Evolutionary conservation across 352 stramenopile genomes (phyloP), one percentile per base, ranked within the genome.

Genomic region (Pythium folliculosum): DNA sequence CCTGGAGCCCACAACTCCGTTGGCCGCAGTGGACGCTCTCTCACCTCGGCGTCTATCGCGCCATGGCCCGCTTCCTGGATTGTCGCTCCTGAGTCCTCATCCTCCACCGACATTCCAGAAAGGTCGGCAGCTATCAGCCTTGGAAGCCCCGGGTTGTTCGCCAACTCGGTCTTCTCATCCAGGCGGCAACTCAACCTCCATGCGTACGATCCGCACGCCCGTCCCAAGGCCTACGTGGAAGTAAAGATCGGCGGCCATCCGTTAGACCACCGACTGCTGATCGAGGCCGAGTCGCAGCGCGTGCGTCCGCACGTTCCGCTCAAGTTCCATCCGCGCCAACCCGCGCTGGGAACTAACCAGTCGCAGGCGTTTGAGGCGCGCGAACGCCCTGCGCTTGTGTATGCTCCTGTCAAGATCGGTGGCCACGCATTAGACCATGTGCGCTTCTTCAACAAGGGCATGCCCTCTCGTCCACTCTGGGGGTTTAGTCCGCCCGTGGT

Each of bases 381-480:
- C 2, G 74, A 76, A 25, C 77, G 72, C 8, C 68, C 82, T 27
- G 71, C 77, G 47, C 70, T 90, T 14, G 75, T 77, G 32, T 90
- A 90, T 49, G 76, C 82, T 21, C 71, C 77, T 1, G 80, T 88
- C 54, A 94, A 94, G 67, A 94, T 94, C 58, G 83, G 84, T 22
- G 86, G 86, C 43, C 86, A 94, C 54, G 70, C 80, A 17, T 70
- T 92, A 59, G 86, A 95, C 64, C 86, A 94, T 71, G 77, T 94
- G 56, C 82, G 77, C 32, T 91, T 90, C 54, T 69, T 82, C 22
- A 74, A 86, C 71, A 78, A 81, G 17, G 82, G 86, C 0, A 55
- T 80, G 47, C 84, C 84, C 8, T 92, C 84, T 21, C 76, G 80
- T 25, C 84, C 84, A 17, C 69, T 92, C 35, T 74, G 84, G 59